Conservation (phyloP, 495 filamentous ascomycete genomes). For the Neurospora sp. region DNA sequence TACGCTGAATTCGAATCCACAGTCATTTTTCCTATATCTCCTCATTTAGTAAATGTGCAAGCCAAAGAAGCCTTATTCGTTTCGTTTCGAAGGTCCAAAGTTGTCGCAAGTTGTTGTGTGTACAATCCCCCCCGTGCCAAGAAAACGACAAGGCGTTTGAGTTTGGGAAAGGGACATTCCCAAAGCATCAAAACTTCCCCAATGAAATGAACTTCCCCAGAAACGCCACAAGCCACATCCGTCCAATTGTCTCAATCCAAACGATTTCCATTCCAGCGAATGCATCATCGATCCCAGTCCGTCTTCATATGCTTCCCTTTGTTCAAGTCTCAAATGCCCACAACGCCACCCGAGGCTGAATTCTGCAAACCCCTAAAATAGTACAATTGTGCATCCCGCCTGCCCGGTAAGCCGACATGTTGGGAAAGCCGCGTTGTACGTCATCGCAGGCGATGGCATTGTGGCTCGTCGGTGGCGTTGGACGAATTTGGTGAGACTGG, state of each 20-base stretch:
- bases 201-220: neutral
- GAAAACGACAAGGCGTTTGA: too few species aligned
- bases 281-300: neutral
- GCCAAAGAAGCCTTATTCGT: too few species aligned
- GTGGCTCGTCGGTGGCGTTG: neutral
- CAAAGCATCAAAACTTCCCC: neutral
- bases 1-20: too few species aligned
- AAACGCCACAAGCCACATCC: neutral
- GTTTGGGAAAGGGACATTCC: neutral
- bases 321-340: neutral
- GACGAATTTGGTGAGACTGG: neutral
- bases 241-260: neutral
- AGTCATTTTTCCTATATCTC: too few species aligned
- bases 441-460: neutral
- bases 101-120: too few species aligned
- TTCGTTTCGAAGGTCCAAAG: too few species aligned
- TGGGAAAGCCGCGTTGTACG: neutral
- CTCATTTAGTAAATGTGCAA: too few species aligned
- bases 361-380: neutral
- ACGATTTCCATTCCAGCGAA: neutral
- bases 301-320: neutral
- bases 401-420: neutral
- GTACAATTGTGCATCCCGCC: neutral
- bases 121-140: too few species aligned
- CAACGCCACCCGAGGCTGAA: neutral